Evolutionary conservation across 306 rosid genomes (phyloP).

Genomic region (Rosa rugosa): DNA sequence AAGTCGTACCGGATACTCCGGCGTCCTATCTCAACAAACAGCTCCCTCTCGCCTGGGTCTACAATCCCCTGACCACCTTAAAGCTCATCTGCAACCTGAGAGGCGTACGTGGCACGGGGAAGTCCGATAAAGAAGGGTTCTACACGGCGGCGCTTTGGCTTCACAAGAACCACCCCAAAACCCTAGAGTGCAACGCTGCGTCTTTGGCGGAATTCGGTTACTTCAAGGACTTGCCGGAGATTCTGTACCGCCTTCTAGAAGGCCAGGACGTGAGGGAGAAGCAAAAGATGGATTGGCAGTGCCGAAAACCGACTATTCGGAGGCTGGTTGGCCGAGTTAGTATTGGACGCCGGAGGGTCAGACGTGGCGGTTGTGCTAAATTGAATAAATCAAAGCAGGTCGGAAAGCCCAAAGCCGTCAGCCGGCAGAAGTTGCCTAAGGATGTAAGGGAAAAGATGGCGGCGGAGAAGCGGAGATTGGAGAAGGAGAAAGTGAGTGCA

Average conservation of each 20-base stretch:
- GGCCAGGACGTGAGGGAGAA: slow-evolving; percentile 27
- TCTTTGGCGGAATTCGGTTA: slow-evolving; percentile 55
- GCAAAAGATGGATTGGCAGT: slow-evolving; percentile 6
- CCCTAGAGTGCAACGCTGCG: slow-evolving; percentile 42
- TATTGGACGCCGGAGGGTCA: neutral
- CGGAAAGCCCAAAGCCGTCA: neutral
- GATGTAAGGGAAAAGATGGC: neutral
- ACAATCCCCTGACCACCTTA: slow-evolving; percentile 44
- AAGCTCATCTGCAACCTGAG: slow-evolving; percentile 58
- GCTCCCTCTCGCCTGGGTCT: slow-evolving; percentile 41
- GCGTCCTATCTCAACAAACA: slow-evolving; percentile 8
- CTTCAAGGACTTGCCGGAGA: slow-evolving; percentile 60
- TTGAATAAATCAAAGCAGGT: neutral
- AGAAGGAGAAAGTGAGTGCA: slow-evolving; percentile 28
- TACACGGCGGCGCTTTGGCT: slow-evolving; percentile 14
- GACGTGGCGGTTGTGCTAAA: neutral
- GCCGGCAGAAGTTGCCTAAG: neutral
- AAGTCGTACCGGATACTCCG: slow-evolving; percentile 43
- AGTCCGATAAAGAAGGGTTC: slow-evolving; percentile 18
- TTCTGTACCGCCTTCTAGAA: slow-evolving; percentile 47
- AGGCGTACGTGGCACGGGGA: slow-evolving; percentile 56
- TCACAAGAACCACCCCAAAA: slow-evolving; percentile 48
- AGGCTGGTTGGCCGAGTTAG: neutral
- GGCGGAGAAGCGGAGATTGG: neutral
- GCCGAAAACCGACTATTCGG: neutral